phyloP scores from a whole-genome alignment of 1,139 yeast genomes.

The Lodderomyces margitis region DNA sequence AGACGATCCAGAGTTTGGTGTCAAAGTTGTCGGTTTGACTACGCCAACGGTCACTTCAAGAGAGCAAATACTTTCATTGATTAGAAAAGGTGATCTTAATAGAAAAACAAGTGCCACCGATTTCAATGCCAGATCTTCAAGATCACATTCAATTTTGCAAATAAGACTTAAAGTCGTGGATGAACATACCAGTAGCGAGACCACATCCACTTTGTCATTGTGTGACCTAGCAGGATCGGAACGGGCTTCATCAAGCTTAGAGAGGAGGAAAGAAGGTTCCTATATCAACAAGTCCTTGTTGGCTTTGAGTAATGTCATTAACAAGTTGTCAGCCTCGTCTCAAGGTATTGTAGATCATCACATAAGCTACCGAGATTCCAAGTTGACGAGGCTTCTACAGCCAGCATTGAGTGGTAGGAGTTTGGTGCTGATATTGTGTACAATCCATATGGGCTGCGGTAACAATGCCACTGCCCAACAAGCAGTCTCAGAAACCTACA shows the following conservation, averaged over 20 bases:
- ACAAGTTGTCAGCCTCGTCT: constrained; percentile 56
- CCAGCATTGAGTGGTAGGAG: constrained; percentile 90
- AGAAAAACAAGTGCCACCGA: constrained; percentile 89
- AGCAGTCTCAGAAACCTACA: constrained; percentile 73
- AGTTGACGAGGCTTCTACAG: constrained; percentile 80
- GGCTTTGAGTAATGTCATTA: constrained; percentile 86
- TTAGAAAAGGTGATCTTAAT: constrained; percentile 67
- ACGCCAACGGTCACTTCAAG: constrained; percentile 57
- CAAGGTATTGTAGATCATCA: constrained; percentile 40
- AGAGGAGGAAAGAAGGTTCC: constrained; percentile 88
- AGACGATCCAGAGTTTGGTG: constrained; percentile 73
- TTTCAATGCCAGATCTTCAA: constrained; percentile 77
- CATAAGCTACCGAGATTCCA: constrained; percentile 90
- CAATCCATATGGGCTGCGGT: constrained; percentile 60
- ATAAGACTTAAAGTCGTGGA: constrained; percentile 53
- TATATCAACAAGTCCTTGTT: constrained; percentile 86
- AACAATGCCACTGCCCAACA: constrained; percentile 16
- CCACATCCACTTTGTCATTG: constrained; percentile 67
- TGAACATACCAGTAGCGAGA: constrained; percentile 38
- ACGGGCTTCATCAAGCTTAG: constrained; percentile 77
- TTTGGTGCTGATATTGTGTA: constrained; percentile 83
- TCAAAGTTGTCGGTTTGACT: constrained; percentile 71
- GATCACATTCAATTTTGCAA: constrained; percentile 91
- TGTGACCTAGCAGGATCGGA: constrained; percentile 98
- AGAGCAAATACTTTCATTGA: constrained; percentile 58